phyloP scores from a whole-genome alignment of 2,329 filamentous ascomycete genomes.

The Bipolaris victoriae region DNA sequence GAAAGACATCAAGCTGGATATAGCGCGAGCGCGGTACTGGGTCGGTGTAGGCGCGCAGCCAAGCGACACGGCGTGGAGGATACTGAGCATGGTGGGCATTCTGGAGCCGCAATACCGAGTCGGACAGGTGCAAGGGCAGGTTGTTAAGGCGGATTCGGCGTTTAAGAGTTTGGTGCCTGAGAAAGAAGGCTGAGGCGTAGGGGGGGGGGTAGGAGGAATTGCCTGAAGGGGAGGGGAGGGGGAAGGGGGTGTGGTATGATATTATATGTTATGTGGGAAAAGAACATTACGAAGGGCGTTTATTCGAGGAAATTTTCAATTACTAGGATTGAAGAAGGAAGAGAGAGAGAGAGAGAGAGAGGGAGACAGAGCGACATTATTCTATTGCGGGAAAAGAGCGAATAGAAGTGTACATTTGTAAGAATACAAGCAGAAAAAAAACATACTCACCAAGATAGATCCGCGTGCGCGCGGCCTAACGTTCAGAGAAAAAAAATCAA shows the following conservation, averaged over 20 bases:
- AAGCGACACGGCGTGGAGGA: constrained; percentile 83
- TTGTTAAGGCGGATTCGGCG: constrained; percentile 25
- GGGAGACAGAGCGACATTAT: too few species aligned
- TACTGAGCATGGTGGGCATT: constrained; percentile 73
- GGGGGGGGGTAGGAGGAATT: background rate
- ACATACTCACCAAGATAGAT: background rate
- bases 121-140: constrained; percentile 40
- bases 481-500: background rate
- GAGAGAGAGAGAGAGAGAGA: background rate
- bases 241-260: background rate
- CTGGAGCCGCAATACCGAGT: constrained; percentile 48
- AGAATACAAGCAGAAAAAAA: background rate
- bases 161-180: constrained; percentile 7
- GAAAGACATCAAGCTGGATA: constrained; percentile 92
- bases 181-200: background rate
- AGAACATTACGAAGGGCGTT: background rate
- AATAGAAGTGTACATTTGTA: background rate
- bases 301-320: too few species aligned
- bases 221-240: background rate
- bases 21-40: constrained; percentile 87
- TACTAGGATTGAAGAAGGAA: background rate
- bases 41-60: constrained; percentile 95
- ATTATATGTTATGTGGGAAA: background rate
- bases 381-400: too few species aligned
- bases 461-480: background rate